Evolutionary conservation across 2,329 filamentous ascomycete genomes (phyloP), one percentile per base, ranked within the genome.

Genomic region (Penicillium sp.): DNA sequence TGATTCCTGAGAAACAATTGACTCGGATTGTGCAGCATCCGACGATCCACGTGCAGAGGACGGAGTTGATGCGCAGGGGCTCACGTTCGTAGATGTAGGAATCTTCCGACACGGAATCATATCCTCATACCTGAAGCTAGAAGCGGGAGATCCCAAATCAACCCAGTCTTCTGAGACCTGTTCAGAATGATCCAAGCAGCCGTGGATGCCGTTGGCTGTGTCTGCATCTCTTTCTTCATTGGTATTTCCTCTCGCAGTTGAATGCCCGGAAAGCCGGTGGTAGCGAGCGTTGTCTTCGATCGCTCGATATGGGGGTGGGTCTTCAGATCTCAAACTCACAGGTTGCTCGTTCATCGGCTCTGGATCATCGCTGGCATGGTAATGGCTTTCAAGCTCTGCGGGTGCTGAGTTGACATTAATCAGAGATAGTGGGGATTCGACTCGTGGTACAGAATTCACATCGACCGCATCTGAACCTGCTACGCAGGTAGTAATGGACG

Each of bases 1-100:
- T 7, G 26, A 18, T 26, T 57, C 54, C 36, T 53, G 56, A 19
- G 51, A 53, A 18, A 19, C 45, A 13, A 55, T 33, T 18, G 46
- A 19, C 24, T 54, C 54, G 2, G 49, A 44, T n/a, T 39, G 40
- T 11, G 40, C 46, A 23, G 34, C 24, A n/a, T n/a, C 13, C 7
- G 18, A 42, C 2, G 49, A 36, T 9, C n/a, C 13, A 18, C 19
- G 23, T 13, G 19, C 26, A 13, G 36, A 16, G n/a, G 44, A 43
- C 14, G 16, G 26, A 31, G 46, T 46, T 6, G 59, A 52, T 3
- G 29, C 46, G 7, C 36, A 8, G 21, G 42, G 50, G 21, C 59
- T 59, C 19, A 51, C 31, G 11, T 34, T 26, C 14, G 42, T 29
- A n/a, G 50, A 48, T n/a, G 49, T 46, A 14, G 37, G 24, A 9